Evolutionary conservation across 305 asterid species (phyloP).

Genomic region (Withania somnifera): DNA sequence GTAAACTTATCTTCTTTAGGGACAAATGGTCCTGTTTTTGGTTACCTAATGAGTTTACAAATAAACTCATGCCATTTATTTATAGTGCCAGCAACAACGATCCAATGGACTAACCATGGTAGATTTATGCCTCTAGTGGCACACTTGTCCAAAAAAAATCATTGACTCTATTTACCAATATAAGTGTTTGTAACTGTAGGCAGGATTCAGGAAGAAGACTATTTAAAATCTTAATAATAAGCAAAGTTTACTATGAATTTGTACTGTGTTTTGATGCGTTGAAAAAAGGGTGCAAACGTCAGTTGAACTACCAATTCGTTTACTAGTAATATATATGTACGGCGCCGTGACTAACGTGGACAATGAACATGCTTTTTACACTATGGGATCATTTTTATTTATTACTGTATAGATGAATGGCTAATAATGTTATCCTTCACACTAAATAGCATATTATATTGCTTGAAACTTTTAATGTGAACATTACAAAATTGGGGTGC

Average conservation of each 20-base stretch:
- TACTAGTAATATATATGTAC: not conserved
- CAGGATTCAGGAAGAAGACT: not conserved
- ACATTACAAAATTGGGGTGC: not conserved
- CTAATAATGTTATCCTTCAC: too few species aligned
- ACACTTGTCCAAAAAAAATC: not conserved
- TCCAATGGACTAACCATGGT: not conserved
- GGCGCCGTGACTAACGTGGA: not conserved
- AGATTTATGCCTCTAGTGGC: not conserved
- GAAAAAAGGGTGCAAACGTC: too few species aligned
- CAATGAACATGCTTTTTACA: not conserved
- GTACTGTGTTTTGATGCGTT: not conserved
- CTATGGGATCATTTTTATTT: not conserved
- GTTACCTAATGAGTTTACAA: slow-evolving; percentile 47
- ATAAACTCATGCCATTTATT: slow-evolving; percentile 6
- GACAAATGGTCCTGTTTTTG: slow-evolving; percentile 32
- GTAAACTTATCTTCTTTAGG: slow-evolving; percentile 28
- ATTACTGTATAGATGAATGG: too few species aligned
- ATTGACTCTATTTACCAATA: not conserved
- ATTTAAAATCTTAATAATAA: not conserved
- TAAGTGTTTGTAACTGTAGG: not conserved
- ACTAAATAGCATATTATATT: too few species aligned
- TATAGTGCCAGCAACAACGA: not conserved
- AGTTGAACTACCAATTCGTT: slow-evolving; percentile 1
- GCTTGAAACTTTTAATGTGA: not conserved
- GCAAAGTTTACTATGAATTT: not conserved